Conservation (phyloP, 1,284 basidiomycete species). For the Naganishia liquefaciens region DNA sequence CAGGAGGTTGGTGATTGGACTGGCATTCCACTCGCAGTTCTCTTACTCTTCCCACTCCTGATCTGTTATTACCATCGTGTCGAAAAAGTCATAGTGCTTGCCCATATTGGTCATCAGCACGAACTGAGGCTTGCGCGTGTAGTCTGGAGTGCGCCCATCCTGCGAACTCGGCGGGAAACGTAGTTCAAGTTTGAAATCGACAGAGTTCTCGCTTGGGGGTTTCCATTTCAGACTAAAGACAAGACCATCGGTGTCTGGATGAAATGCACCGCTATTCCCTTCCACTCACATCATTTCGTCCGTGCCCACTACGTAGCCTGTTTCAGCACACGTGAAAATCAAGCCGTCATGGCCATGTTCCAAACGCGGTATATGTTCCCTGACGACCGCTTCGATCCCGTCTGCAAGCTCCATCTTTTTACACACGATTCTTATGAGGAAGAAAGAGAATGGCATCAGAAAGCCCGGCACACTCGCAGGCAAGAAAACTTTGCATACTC, state of each 20-base stretch:
- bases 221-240: constrained; percentile 92
- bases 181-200: constrained; percentile 93
- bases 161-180: constrained; percentile 73
- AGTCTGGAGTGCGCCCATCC: constrained; percentile 69
- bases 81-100: constrained; percentile 75
- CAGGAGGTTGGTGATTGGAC: not conserved
- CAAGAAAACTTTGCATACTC: constrained; percentile 61
- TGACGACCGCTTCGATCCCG: constrained; percentile 79
- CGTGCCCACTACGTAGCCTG: constrained; percentile 84
- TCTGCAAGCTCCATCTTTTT: constrained; percentile 70
- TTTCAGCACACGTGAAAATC: constrained; percentile 90
- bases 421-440: constrained; percentile 20
- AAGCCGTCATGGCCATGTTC: constrained; percentile 95
- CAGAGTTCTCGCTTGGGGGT: constrained; percentile 94
- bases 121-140: constrained; percentile 81
- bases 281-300: constrained; percentile 79
- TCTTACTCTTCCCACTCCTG: constrained; percentile 89
- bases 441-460: not conserved
- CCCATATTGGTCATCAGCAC: constrained; percentile 56
- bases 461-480: not conserved
- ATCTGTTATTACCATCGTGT: constrained; percentile 81
- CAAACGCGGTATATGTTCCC: constrained; percentile 78
- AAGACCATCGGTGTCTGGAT: not conserved
- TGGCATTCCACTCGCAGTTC: not conserved
- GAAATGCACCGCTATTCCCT: not conserved